phyloP scores from a whole-genome alignment of 2,329 filamentous ascomycete species.

The Teratosphaeria gauchensis region DNA sequence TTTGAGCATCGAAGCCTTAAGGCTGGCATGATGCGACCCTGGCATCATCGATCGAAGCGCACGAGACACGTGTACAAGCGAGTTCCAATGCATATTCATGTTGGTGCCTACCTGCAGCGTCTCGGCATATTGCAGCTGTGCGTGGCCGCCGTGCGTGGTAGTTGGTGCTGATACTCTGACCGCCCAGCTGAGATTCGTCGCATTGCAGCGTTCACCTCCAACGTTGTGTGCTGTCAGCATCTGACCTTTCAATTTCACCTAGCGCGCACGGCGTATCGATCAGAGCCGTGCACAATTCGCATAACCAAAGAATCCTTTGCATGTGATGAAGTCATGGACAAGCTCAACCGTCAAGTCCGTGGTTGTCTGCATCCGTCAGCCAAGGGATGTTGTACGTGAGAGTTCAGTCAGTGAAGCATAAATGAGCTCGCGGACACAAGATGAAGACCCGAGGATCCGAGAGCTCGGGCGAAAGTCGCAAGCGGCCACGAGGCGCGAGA shows the following conservation, averaged over 20 bases:
- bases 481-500: neutral
- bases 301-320: neutral
- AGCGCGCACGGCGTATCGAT: neutral
- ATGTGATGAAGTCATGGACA: neutral
- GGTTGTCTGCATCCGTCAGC: neutral
- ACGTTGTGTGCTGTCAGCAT: neutral
- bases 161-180: neutral
- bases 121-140: neutral
- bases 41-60: too few species aligned
- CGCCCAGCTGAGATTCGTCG: neutral
- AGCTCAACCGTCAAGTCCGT: neutral
- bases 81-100: too few species aligned
- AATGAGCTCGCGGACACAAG: neutral
- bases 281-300: neutral
- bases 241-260: neutral
- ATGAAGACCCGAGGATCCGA: neutral
- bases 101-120: neutral
- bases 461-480: neutral
- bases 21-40: too few species aligned
- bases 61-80: too few species aligned
- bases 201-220: neutral
- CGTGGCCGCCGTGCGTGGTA: neutral
- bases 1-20: too few species aligned
- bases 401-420: neutral
- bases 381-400: neutral